Conservation (phyloP, 2,329 filamentous ascomycete genomes). For the Exserohilum turcica region DNA sequence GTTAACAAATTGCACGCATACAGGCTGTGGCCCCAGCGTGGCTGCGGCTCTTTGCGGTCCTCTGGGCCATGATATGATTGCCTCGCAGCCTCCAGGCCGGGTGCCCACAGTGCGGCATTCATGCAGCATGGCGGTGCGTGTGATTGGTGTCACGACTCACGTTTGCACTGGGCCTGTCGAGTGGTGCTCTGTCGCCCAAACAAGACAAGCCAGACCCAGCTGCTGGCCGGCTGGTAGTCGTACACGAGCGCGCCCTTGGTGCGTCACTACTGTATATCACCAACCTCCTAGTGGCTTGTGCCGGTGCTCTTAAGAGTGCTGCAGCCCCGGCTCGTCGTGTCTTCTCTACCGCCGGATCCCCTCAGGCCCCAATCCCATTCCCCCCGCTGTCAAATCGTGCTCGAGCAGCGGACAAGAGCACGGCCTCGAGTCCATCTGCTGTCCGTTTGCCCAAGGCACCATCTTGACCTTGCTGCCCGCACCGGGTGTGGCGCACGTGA, state of each 20-base stretch:
- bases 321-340: background rate
- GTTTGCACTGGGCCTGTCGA: constrained; percentile 28
- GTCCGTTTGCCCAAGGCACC: constrained; percentile 1
- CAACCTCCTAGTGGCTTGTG: constrained; percentile 11
- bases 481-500: constrained; percentile 1
- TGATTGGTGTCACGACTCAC: constrained; percentile 36
- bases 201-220: constrained; percentile 25
- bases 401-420: background rate
- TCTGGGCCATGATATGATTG: background rate
- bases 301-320: constrained; percentile 6
- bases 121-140: constrained; percentile 11
- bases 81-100: background rate
- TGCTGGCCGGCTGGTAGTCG: constrained; percentile 31
- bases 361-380: background rate
- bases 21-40: constrained; percentile 15
- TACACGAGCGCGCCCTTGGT: constrained; percentile 28
- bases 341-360: background rate
- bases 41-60: constrained; percentile 15
- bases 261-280: constrained; percentile 25
- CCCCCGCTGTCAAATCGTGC: background rate
- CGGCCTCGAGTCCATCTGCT: background rate
- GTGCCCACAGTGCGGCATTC: constrained; percentile 9
- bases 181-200: constrained; percentile 30
- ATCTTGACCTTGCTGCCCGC: background rate
- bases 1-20: constrained; percentile 26